Base-by-base conservation (phyloP, 2,329 filamentous ascomycete species). In the Aspergillus sp. region DNA sequence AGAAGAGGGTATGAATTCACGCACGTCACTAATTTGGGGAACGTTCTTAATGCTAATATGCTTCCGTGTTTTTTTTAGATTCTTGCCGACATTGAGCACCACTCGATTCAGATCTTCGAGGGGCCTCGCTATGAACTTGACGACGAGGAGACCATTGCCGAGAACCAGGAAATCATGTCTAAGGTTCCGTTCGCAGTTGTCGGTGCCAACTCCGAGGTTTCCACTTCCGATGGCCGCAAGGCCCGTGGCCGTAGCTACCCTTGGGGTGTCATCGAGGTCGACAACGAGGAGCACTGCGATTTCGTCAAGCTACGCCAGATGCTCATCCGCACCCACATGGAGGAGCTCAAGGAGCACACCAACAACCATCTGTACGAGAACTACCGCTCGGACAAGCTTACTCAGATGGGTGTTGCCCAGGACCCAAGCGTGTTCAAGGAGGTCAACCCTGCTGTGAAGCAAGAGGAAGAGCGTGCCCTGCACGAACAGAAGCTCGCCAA, bases 101-200 rank as follows among this genome's bases (percentile, higher is more conserved):
- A 99, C 82, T 90, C 89, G 71, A 97, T 99, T 72, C 93, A 97
- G 78, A 99, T 99, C 80, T 99, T 99, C 75, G 95, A 99, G 79
- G 95, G 95, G 7, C 95, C 95, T 65, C 90, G 93, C 67, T 99
- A 99, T 79, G 95, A 99, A 80, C 89, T 98, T 63, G 95, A 99
- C 73, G 95, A 99, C 67, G 95, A 99, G 80, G 95, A 99, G 85
- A 99, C 95, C 39, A 97, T 99, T 75, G 95, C 95, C 24, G 95
- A 99, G 85, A 99, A 99, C 85, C 95, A 96, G 78, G 95, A 99
- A 82, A 99, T 99, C 78, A 95, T 99, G 92, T 97, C 93, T 75
- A 98, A 98, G 86, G 93, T 99, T 59, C 95, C 95, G 41, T 99
- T 99, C 71, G 95, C 95, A 53, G 92, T 99, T 67, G 95, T 99